phyloP scores from a whole-genome alignment of 495 filamentous ascomycete species.

The Lasiosphaeris hirsuta region DNA sequence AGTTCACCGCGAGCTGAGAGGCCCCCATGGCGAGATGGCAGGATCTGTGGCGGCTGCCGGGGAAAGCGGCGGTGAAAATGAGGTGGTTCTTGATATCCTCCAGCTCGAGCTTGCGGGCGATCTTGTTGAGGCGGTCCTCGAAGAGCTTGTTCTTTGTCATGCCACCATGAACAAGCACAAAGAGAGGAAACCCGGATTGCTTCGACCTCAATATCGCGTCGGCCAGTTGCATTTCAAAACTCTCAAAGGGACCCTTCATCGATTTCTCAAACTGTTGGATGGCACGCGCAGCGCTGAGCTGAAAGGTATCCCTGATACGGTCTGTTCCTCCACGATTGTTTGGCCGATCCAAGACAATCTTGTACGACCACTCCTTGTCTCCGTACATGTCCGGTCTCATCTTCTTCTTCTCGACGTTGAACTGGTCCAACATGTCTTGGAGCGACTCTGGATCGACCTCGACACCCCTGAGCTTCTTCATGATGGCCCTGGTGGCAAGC shows the following conservation, averaged over 20 bases:
- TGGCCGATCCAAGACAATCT: too few species aligned
- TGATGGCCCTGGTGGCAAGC: not conserved
- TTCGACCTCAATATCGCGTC: too few species aligned
- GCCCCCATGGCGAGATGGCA: not conserved
- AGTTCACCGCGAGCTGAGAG: not conserved
- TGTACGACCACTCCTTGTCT: not conserved
- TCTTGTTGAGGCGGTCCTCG: not conserved
- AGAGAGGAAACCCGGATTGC: too few species aligned
- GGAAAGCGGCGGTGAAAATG: too few species aligned
- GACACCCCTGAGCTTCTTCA: not conserved
- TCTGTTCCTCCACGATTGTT: too few species aligned
- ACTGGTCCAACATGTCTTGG: not conserved
- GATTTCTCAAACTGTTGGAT: too few species aligned
- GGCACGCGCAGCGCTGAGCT: too few species aligned
- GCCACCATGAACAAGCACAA: not conserved
- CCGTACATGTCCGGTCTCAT: not conserved
- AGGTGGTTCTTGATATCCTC: not conserved
- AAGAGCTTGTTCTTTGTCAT: not conserved
- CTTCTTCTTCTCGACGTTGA: constrained; percentile 1
- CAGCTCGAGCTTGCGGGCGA: not conserved
- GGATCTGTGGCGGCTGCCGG: not conserved
- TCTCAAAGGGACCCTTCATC: too few species aligned
- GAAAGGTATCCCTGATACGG: too few species aligned
- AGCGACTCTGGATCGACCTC: not conserved
- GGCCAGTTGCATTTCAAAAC: too few species aligned